Conservation (phyloP, 2,329 filamentous ascomycete genomes). For the Cladosporium sp. region DNA sequence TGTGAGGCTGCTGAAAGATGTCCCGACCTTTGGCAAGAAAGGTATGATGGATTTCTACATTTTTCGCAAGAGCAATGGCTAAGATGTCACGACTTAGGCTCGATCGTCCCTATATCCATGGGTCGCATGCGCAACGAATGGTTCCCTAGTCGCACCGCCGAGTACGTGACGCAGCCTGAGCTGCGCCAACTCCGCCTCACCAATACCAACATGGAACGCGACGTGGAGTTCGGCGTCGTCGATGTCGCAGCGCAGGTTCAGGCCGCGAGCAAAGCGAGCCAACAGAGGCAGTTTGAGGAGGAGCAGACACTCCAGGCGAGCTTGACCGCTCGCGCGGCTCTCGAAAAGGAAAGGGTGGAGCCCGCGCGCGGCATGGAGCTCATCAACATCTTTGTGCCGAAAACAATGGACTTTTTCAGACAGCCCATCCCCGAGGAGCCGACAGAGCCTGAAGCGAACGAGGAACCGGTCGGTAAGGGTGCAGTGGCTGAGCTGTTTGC, state of each 20-base stretch:
- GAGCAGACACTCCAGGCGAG: constrained; percentile 2
- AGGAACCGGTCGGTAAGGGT: constrained; percentile 13
- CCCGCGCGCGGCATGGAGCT: constrained; percentile 41
- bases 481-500: constrained; percentile 27
- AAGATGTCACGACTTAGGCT: constrained; percentile 37
- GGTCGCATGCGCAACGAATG: constrained; percentile 51
- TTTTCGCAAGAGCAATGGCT: background rate
- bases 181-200: constrained; percentile 40
- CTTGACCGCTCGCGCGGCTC: constrained; percentile 19
- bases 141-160: constrained; percentile 46
- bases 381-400: constrained; percentile 43
- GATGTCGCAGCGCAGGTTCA: constrained; percentile 1
- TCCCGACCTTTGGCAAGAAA: constrained; percentile 46
- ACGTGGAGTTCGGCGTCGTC: constrained; percentile 36
- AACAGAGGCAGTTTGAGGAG: constrained; percentile 13
- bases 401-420: constrained; percentile 42
- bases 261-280: constrained; percentile 1
- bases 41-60: constrained; percentile 26
- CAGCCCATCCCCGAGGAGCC: constrained; percentile 33
- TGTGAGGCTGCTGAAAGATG: constrained; percentile 47
- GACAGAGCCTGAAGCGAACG: constrained; percentile 6
- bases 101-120: constrained; percentile 46
- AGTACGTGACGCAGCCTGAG: constrained; percentile 45
- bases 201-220: constrained; percentile 40
- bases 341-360: constrained; percentile 31